phyloP scores from a whole-genome alignment of 768 basidiomycete species.

The Amanita phalloides region DNA sequence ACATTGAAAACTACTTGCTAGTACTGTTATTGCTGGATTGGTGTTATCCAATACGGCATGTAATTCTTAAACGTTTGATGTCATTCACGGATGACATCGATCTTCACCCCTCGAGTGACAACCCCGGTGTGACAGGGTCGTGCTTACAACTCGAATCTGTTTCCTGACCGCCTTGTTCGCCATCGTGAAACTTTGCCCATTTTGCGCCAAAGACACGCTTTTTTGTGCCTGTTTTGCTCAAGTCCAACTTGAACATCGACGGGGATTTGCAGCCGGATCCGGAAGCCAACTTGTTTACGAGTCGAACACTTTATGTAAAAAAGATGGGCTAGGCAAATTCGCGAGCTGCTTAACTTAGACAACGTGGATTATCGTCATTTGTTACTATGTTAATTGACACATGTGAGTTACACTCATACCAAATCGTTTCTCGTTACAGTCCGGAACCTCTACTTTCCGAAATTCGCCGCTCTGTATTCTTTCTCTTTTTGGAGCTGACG shows the following conservation, averaged over 20 bases:
- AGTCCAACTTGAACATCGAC: no score
- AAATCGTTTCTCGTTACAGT: constrained; percentile 4
- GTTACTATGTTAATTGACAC: no score
- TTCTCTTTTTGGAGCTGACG: constrained; percentile 33
- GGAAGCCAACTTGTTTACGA: no score
- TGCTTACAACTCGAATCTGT: not conserved
- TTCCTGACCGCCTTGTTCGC: not conserved
- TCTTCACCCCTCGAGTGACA: not conserved
- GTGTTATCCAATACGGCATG: not conserved
- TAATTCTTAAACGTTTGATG: not conserved
- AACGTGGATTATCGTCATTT: no score
- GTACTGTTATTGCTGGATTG: not conserved
- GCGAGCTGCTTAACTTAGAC: no score
- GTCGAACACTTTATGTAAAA: no score
- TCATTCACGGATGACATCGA: not conserved
- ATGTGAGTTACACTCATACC: not conserved
- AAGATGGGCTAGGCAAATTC: no score
- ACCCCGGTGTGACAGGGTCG: not conserved
- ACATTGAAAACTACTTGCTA: not conserved
- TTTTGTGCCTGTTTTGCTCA: no score
- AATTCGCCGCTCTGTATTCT: constrained; percentile 9
- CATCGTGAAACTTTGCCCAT: not conserved
- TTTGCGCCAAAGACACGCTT: no score
- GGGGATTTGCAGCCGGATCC: no score
- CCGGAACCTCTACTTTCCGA: constrained; percentile 10